These are phyloP conservation scores for Verbena officinalis DNA, from an alignment of 257 asterid species.

Conservation along the genomic window DNA sequence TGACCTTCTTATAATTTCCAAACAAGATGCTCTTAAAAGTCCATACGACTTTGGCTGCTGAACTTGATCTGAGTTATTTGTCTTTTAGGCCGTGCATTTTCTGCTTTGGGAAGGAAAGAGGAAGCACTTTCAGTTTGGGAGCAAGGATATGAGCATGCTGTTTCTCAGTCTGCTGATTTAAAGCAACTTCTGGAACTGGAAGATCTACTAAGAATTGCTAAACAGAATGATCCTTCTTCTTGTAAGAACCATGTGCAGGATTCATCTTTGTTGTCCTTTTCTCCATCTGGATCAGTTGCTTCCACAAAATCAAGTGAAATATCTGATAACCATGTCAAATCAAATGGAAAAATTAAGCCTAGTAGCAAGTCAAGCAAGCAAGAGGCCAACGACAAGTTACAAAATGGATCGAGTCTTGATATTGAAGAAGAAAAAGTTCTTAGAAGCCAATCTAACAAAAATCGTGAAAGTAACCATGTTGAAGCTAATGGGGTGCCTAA, in stretches of 20 bases:
- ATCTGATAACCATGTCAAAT: constrained; percentile 37
- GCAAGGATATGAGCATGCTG: constrained; percentile 81
- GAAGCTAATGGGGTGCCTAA: constrained; percentile 49
- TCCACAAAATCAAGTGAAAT: constrained; percentile 46
- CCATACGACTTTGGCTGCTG: constrained; percentile 21
- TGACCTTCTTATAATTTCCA: constrained; percentile 17
- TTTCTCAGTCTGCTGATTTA: constrained; percentile 79
- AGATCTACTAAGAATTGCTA: constrained; percentile 66
- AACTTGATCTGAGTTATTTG: constrained; percentile 38
- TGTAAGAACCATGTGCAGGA: constrained; percentile 35
- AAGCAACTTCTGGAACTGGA: constrained; percentile 87
- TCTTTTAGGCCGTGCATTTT: constrained; percentile 74
- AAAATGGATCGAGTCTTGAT: constrained; percentile 43
- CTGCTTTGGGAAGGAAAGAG: constrained; percentile 81
- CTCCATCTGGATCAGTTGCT: constrained; percentile 46
- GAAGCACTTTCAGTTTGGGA: constrained; percentile 89
- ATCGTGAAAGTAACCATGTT: constrained; percentile 44
- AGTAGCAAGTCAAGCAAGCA: constrained; percentile 39
- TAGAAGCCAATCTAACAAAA: constrained; percentile 46
- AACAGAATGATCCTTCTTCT: constrained; percentile 43
- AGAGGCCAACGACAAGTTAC: constrained; percentile 45
- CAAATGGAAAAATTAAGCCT: constrained; percentile 49
- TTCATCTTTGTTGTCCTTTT: constrained; percentile 44
- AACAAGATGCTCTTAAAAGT: constrained; percentile 20
- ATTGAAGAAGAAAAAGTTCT: constrained; percentile 31